Percentiles rank a stretch among this genome's conserved stretches.
Conservation (phyloP, 768 basidiomycete genomes). For the Mycena albidolilacea region DNA sequence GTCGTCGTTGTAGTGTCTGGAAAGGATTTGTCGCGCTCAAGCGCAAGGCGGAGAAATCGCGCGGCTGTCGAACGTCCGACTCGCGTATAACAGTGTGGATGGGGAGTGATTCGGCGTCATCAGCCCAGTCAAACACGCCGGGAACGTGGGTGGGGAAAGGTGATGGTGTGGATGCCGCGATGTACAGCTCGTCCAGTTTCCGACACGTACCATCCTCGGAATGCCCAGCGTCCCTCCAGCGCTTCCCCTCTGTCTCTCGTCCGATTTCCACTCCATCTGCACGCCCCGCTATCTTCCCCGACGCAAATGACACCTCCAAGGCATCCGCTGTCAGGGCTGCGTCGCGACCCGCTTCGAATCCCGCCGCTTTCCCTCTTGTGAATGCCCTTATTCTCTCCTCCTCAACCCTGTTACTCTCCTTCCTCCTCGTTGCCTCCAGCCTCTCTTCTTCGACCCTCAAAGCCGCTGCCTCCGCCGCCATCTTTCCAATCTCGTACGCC, state of each 20-base stretch:
- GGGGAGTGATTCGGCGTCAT: too few relatives aligned
- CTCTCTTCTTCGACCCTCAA: too few relatives aligned
- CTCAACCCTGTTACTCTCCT: too few relatives aligned
- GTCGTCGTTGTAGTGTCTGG: conserved; percentile 3
- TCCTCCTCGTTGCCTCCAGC: too few relatives aligned
- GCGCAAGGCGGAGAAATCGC: conserved; percentile 14
- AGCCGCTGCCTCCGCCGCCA: background rate
- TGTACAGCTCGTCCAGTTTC: background rate
- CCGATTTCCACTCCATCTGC: background rate
- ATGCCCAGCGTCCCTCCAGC: background rate
- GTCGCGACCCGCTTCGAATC: too few relatives aligned
- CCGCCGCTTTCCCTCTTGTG: too few relatives aligned
- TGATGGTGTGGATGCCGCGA: background rate
- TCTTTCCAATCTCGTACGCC: background rate
- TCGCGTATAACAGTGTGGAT: background rate
- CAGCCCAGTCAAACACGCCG: conserved; percentile 2
- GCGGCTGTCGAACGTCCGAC: background rate
- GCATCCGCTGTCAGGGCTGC: background rate
- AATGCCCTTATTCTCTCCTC: too few relatives aligned
- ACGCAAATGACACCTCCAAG: background rate
- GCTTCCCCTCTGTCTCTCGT: conserved; percentile 2
- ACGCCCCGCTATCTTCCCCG: background rate
- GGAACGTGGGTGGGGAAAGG: background rate
- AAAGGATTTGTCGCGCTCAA: conserved; percentile 7
- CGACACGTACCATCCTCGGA: conserved; percentile 6